Evolutionary conservation across 2,329 filamentous ascomycete genomes (phyloP).

Genomic region (Microsporum ferrugineum): DNA sequence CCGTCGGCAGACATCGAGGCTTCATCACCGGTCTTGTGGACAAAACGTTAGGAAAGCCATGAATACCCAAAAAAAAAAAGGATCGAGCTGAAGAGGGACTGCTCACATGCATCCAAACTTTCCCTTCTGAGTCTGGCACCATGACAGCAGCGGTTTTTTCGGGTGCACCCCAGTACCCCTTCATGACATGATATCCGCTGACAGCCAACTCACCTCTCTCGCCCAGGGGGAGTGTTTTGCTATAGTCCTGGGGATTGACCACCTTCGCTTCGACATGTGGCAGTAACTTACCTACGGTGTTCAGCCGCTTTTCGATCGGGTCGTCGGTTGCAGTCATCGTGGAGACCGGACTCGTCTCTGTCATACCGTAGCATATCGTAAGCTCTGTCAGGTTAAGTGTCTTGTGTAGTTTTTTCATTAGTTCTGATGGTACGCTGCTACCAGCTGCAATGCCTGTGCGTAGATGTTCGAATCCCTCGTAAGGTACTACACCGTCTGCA

Average conservation of each 20-base stretch:
- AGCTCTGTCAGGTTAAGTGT: conserved; percentile 66
- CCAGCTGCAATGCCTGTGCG: conserved; percentile 89
- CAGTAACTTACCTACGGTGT: conserved; percentile 66
- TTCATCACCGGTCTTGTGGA: conserved; percentile 70
- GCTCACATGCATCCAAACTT: conserved; percentile 64
- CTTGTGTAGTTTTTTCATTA: conserved; percentile 56
- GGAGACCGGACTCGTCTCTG: conserved; percentile 61
- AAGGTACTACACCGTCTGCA: conserved; percentile 37
- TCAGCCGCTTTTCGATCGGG: conserved; percentile 59
- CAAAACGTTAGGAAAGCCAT: neutral
- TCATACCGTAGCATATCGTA: conserved; percentile 96
- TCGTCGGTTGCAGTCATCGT: conserved; percentile 75
- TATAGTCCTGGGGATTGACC: conserved; percentile 55
- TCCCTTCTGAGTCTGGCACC: conserved; percentile 44
- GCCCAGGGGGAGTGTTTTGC: conserved; percentile 49
- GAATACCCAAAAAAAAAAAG: neutral
- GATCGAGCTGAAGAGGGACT: neutral
- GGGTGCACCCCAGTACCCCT: conserved; percentile 74
- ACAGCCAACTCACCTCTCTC: conserved; percentile 71
- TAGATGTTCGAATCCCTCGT: conserved; percentile 52
- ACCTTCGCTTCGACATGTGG: conserved; percentile 74
- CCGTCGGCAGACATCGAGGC: conserved; percentile 72
- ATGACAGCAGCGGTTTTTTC: conserved; percentile 58
- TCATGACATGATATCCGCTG: conserved; percentile 78
- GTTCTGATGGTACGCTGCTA: conserved; percentile 65